Base-by-base conservation (phyloP, 225 moss, liverwort and hornwort species). In the Marchantia paleacea region DNA sequence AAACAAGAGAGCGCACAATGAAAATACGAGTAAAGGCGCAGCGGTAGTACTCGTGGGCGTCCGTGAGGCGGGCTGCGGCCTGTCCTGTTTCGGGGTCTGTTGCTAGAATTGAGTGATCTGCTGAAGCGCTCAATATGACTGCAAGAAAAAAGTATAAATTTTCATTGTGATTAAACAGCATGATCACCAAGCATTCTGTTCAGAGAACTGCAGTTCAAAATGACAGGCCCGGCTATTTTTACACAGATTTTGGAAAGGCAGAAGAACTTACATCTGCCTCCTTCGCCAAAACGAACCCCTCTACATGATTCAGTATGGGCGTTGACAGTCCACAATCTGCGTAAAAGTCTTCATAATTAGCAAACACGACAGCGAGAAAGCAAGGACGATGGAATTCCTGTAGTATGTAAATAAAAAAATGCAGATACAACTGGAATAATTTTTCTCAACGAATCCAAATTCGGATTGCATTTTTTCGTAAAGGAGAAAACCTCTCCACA, bases 241-340 rank as follows among this genome's bases (percentile, higher is more conserved):
- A 39, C 39, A 39, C 39, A 39, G 5, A 5, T 39, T 39, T 39
- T 5, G 39, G 39, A 39, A 39, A 5, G 10, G 19, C 28, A 55
- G 30, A n/a, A n/a, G 30, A 69, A 51, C 83, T 29, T 78, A 83
- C 88, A 90, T 86, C 90, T 85, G 54, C 99, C 99, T 54, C 88
- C 99, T 73, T 92, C 92, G 55, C 84, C 86, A 67, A 95, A 99
- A 8, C 95, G 91, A 55, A 92, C 91, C 14, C 95, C 99, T 72
- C 99, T 90, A 67, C 92, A 94, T 12, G 99, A 99, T n/a, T 90
- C 93, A 4, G 85, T 82, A 83, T 99, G 99, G 72, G 91, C 95
- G 28, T 72, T 82, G 29, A 74, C 73, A 60, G 82, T 85, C 99
- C 92, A 95, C 57, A 91, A 69, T 79, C 88, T 92, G 50, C 83